Percentiles rank a stretch among this genome's conserved stretches.
These are phyloP conservation scores for Pilasporangium apinafurcum DNA, from an alignment of 352 stramenopile species.

Conservation along the genomic window DNA sequence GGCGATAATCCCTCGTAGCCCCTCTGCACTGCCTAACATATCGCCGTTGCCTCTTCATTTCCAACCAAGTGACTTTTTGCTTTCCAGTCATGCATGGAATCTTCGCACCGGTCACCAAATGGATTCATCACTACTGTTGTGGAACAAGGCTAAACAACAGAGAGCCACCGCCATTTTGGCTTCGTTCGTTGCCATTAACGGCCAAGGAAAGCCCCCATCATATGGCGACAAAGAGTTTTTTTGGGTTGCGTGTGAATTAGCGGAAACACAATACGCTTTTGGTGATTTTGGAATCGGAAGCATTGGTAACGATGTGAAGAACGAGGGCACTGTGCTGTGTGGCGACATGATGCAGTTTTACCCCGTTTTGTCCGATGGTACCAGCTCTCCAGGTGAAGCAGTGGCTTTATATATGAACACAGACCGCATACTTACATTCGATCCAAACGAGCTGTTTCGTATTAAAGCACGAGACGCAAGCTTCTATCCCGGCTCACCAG, in stretches of 20 bases:
- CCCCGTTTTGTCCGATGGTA: constrained; percentile 11
- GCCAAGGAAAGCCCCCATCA: constrained; percentile 24
- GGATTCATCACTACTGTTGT: constrained; percentile 71
- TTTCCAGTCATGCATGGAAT: constrained; percentile 60
- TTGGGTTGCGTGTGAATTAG: constrained; percentile 59
- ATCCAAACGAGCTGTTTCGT: no score
- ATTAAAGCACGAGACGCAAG: no score
- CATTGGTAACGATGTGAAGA: constrained; percentile 31
- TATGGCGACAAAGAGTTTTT: constrained; percentile 82
- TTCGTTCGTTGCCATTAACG: constrained; percentile 42
- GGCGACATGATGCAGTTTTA: constrained; percentile 55
- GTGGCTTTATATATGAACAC: no score
- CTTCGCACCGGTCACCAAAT: constrained; percentile 56
- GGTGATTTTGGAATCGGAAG: constrained; percentile 55
- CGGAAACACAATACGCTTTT: constrained; percentile 63
- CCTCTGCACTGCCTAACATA: constrained; percentile 16
- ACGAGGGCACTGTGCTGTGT: constrained; percentile 37
- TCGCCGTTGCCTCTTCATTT: constrained; percentile 19
- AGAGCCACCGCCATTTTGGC: constrained; percentile 58
- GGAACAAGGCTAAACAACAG: constrained; percentile 60
- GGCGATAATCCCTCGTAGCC: constrained; percentile 22
- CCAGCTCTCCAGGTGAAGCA: no score
- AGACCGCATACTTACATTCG: no score
- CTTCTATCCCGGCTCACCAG: no score
- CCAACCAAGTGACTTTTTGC: constrained; percentile 47